Evolutionary conservation across 495 filamentous ascomycete species (phyloP).

Genomic region (Xylaria grammica): DNA sequence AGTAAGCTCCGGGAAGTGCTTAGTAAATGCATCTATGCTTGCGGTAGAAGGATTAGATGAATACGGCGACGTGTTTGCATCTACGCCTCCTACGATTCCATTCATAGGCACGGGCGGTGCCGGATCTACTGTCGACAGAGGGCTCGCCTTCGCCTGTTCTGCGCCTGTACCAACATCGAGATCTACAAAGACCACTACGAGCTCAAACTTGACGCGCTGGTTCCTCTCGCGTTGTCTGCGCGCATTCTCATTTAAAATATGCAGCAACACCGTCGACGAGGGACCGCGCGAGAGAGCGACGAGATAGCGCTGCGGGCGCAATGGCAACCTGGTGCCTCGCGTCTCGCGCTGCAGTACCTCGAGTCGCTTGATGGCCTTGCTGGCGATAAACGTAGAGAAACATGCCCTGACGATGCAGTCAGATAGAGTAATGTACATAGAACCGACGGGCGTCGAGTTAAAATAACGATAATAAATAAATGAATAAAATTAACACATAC

Average conservation of each 20-base stretch:
- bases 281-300: slow-evolving; percentile 83
- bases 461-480: neutral
- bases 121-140: neutral
- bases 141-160: neutral
- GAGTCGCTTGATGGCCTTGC: slow-evolving; percentile 81
- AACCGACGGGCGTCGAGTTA: neutral
- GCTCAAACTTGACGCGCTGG: slow-evolving; percentile 64
- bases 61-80: neutral
- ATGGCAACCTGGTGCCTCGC: slow-evolving; percentile 43
- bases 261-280: slow-evolving; percentile 77
- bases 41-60: neutral
- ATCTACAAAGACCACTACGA: slow-evolving; percentile 54
- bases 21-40: slow-evolving; percentile 30
- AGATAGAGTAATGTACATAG: neutral
- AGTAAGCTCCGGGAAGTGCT: slow-evolving; percentile 63
- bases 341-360: slow-evolving; percentile 56
- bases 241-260: slow-evolving; percentile 74
- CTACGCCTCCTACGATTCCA: neutral
- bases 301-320: slow-evolving; percentile 61
- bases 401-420: slow-evolving; percentile 61
- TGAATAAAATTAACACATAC: slow-evolving; percentile 34
- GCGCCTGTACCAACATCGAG: neutral
- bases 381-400: slow-evolving; percentile 73
- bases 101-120: neutral
- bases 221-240: slow-evolving; percentile 60